Base-by-base conservation (phyloP, 2,329 filamentous ascomycete species). In the Neofusicoccum sp. region DNA sequence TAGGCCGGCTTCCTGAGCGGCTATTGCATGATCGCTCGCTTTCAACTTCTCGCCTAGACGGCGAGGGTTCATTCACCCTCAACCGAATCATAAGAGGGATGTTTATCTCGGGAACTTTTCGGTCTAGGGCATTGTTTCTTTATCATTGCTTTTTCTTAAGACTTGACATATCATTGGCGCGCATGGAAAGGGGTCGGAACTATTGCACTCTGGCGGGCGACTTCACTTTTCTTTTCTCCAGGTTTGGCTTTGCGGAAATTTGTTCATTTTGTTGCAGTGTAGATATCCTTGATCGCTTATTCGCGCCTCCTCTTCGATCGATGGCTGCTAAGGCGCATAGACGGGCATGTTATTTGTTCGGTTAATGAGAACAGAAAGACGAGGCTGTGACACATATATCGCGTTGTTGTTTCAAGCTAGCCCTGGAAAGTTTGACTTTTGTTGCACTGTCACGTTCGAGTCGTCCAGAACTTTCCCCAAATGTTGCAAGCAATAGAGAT, bases 211-310 rank as follows among this genome's bases (percentile, higher is more conserved):
- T 12, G 24, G 33, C 9, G 28, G 51, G 38, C 24, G 6, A 16
- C 26, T 33, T 30, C 31, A 16, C 24, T 11, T 47, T 44, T 44
- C 16, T 30, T 11, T 6, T 33, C 43, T 16, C 28, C 33, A 16
- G 20, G 28, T 20, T n/a, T 56, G 43, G 16, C 28, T 56, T 56
- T 56, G 28, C 28, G 30, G 36, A 38, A 4, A n/a, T 43, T 56
- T 31, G 28, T 43, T 56, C 16, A 24, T n/a, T 20, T 6, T 40
- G 5, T 40, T 43, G 38, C 51, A 43, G 36, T 56, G 51, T 56
- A 56, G 38, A 56, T 56, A 56, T 56, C 51, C 51, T 26, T 26
- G 51, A 56, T 40, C 36, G 36, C 51, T 41, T 56, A 14, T 40
- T 56, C 43, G 31, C 33, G 48, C 30, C 45, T 2, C n/a, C 11